Base-by-base conservation (phyloP, 441 rosid species). In the Erysimum cheiri region DNA sequence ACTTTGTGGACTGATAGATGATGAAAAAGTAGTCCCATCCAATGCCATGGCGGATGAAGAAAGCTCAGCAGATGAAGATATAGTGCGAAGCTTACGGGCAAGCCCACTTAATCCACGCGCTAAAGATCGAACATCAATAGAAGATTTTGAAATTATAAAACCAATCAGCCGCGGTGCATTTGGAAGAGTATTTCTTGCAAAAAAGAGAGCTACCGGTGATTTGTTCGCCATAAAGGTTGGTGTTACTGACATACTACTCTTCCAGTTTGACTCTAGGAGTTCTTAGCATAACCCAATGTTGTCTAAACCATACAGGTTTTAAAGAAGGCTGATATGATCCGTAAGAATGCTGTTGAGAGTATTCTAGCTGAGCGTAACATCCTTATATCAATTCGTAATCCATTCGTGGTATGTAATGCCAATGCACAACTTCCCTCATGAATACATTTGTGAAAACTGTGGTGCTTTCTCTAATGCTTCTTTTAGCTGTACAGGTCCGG, bases 151-250 rank as follows among this genome's bases (percentile, higher is more conserved):
- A 79, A 96, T 96, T 68, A 96, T 93, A 71, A 96, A 91, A 85
- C 99, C 99, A 60, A 89, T 96, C 69, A 96, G 99, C 80, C 86
- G 91, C 36, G 99, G 99, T 71, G 98, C 98, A 75, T 96, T 84
- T 71, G 98, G 99, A 60, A 80, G 96, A 75, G 98, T 96, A 64
- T 93, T 92, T 74, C 99, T 96, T 60, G 87, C 99, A 29, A 83
- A 78, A 67, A 96, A 96, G 81, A 86, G 96, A 78, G 86, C 97
- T 14, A 96, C 98, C 0, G 98, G 98, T 39, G 99, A 96, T 79
- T 81, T 89, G 52, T 96, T 96, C 70, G 99, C 99, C 15, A 91
- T 96, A 80, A 93, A 93, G 96, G 99, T 95, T 54, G 47, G 86
- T 41, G 64, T 56, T 69, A 61, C 43, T 46, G 13, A 46, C 31